phyloP scores from a whole-genome alignment of 345 rosid species.

The Hevea brasiliensis region DNA sequence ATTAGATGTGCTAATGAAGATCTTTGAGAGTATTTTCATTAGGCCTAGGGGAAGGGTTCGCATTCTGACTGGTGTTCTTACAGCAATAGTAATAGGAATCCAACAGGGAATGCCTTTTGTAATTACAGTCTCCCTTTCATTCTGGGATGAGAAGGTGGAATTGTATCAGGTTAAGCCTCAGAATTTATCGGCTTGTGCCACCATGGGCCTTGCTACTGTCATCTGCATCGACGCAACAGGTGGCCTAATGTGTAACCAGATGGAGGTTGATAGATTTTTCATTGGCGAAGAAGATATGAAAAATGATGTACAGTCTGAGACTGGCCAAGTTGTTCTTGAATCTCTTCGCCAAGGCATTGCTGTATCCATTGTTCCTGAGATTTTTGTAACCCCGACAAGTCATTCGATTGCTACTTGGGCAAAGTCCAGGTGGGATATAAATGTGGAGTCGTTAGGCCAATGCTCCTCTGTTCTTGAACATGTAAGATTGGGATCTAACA shows the following conservation, averaged over 20 bases:
- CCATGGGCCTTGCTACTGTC: slow-evolving; percentile 30
- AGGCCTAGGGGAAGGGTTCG: slow-evolving; percentile 23
- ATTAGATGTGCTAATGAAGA: slow-evolving; percentile 2
- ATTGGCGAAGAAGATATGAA: neutral
- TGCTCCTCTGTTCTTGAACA: slow-evolving; percentile 6
- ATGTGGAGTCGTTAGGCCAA: slow-evolving; percentile 11
- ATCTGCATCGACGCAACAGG: slow-evolving; percentile 20
- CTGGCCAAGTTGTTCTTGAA: slow-evolving; percentile 14
- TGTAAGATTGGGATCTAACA: neutral
- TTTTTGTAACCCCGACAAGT: neutral
- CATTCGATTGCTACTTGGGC: slow-evolving; percentile 18
- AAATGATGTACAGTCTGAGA: neutral
- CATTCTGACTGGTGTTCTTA: slow-evolving; percentile 17
- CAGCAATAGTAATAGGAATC: slow-evolving; percentile 9
- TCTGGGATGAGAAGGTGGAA: slow-evolving; percentile 8
- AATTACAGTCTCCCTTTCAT: slow-evolving; percentile 6
- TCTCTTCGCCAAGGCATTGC: slow-evolving; percentile 21
- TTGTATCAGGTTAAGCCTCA: slow-evolving; percentile 7
- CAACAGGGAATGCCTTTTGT: slow-evolving; percentile 20
- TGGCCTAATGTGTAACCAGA: neutral
- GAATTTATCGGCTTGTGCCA: slow-evolving; percentile 29
- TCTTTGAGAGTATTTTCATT: slow-evolving; percentile 17
- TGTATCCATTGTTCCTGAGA: slow-evolving; percentile 7
- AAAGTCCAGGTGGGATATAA: slow-evolving; percentile 4
- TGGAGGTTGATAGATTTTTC: slow-evolving; percentile 5